Evolutionary conservation across 768 basidiomycete species (phyloP).

Genomic region (Mycena crocata): DNA sequence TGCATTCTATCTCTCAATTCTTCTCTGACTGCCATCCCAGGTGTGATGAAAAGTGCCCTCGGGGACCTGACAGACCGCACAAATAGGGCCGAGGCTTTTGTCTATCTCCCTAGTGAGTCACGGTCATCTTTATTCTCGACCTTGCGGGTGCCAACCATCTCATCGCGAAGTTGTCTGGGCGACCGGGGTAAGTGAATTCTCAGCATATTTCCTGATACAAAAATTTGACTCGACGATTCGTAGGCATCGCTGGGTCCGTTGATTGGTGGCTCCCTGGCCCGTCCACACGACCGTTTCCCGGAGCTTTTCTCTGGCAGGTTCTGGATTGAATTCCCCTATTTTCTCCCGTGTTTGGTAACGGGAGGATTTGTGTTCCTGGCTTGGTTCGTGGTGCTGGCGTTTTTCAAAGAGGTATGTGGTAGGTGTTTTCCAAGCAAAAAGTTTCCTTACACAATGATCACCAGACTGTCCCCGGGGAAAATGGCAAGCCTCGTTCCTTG

Average conservation of each 20-base stretch:
- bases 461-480: not conserved
- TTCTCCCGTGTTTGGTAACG: constrained; percentile 65
- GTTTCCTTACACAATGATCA: not conserved
- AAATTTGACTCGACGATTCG: constrained; percentile 38
- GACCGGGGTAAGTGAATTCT: constrained; percentile 50
- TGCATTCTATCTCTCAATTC: constrained; percentile 2
- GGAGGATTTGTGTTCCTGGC: not conserved
- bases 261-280: constrained; percentile 76
- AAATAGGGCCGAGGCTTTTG: constrained; percentile 59
- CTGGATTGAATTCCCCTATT: constrained; percentile 78
- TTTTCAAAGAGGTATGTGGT: not conserved
- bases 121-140: constrained; percentile 10
- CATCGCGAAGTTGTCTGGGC: constrained; percentile 57
- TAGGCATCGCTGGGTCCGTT: constrained; percentile 58
- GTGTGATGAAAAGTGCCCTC: constrained; percentile 80
- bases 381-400: not conserved
- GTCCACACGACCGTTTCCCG: constrained; percentile 77
- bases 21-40: constrained; percentile 37
- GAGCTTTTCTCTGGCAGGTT: constrained; percentile 64
- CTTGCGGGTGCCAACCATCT: constrained; percentile 35
- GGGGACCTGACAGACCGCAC: constrained; percentile 73
- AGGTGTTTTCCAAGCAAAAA: not conserved
- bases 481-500: too few relatives aligned
- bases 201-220: constrained; percentile 36
- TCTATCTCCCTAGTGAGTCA: constrained; percentile 32